Base-by-base conservation (phyloP, 768 basidiomycete species). In the Psilocybe tampanensis region DNA sequence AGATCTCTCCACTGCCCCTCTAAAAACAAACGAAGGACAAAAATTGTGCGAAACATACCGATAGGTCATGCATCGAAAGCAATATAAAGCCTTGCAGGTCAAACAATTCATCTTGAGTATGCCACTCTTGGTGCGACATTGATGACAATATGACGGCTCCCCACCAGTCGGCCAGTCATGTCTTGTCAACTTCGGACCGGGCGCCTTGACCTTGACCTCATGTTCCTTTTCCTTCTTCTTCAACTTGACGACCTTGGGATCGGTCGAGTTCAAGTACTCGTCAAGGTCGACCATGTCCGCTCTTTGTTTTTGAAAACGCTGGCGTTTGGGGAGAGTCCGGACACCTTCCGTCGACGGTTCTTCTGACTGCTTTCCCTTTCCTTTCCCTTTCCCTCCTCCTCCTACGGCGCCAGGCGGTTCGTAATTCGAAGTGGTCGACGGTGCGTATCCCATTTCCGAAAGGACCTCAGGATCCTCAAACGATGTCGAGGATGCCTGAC, bases 11-110 rank as follows among this genome's bases (percentile, higher is more conserved):
- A n/a, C n/a, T n/a, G n/a, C n/a, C n/a, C n/a, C n/a, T n/a, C n/a
- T n/a, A n/a, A n/a, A n/a, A n/a, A n/a, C 26, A 12, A 8, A 57
- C 36, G 39, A 22, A 13, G 8, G 17, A 8, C 18, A 34, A 8
- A 15, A 56, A 32, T 47, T 15, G n/a, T n/a, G n/a, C n/a, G n/a
- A 21, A 6, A 42, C 60, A 8, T 59, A 68, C 70, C 68, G 61
- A 3, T 43, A 7, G 3, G 52, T 24, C 7, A 65, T 39, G 53
- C 68, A 69, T 8, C 57, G 56, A 2, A 41, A 34, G 15, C 60
- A 62, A 49, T 53, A 61, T 6, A 24, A 21, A 55, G 56, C 64
- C 43, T 63, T 58, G 56, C 61, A 64, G 17, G 13, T n/a, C 15
- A 29, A 29, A 42, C 68, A 69, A 15, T 12, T 12, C 61, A 63